These are phyloP conservation scores for Isabelozyma gotoi DNA, from an alignment of 805 yeast species.

Conservation along the genomic window DNA sequence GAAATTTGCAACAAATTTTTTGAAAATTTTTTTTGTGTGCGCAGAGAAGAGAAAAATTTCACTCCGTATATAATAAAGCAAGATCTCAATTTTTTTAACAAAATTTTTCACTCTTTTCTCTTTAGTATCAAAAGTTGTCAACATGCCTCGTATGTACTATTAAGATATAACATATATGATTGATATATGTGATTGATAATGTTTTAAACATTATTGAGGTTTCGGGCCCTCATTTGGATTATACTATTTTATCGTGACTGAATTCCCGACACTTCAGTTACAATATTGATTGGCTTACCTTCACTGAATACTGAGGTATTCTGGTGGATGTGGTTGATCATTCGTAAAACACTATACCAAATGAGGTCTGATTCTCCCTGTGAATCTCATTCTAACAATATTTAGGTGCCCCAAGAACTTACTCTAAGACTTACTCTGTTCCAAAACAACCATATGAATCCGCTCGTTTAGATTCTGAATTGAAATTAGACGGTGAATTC, in stretches of 20 bases:
- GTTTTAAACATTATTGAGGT: slow-evolving; percentile 42
- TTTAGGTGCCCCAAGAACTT: slow-evolving; percentile 96
- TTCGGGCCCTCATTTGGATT: slow-evolving; percentile 63
- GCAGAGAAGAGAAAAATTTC: not conserved
- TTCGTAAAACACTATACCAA: not conserved
- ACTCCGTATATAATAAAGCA: not conserved
- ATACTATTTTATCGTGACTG: slow-evolving; percentile 50
- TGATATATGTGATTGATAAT: slow-evolving; percentile 1
- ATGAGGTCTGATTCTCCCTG: not conserved
- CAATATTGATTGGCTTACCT: slow-evolving; percentile 22
- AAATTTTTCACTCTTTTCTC: slow-evolving; percentile 9
- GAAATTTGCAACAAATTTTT: too few species aligned
- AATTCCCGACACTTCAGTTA: slow-evolving; percentile 88
- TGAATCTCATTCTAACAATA: slow-evolving; percentile 20
- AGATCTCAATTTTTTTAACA: slow-evolving; percentile 2
- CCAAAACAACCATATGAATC: slow-evolving; percentile 99
- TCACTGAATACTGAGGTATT: not conserved
- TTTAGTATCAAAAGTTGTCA: slow-evolving; percentile 22
- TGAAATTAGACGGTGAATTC: slow-evolving; percentile 99
- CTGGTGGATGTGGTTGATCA: not conserved
- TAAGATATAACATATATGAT: slow-evolving; percentile 5
- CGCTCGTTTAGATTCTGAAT: slow-evolving; percentile 99
- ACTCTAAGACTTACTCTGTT: slow-evolving; percentile 99
- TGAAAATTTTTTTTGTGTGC: slow-evolving; percentile 2
- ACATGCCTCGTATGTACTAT: slow-evolving; percentile 62